These are phyloP conservation scores for Trypanosoma theileri DNA, from an alignment of 208 protist species.

Conservation along the genomic window DNA sequence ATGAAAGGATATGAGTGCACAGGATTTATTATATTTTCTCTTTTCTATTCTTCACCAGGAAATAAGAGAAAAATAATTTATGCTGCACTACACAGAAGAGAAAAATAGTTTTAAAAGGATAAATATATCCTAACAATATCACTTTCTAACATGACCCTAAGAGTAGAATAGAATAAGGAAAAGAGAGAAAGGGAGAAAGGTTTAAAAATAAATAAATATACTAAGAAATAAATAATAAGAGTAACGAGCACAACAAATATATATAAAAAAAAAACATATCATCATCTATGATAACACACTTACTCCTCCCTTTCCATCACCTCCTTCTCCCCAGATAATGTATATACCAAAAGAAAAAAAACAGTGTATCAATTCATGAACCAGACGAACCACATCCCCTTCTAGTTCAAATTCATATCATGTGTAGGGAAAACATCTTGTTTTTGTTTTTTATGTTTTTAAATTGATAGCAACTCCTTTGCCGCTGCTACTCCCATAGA, in stretches of 20 bases:
- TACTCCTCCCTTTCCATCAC: too few relatives aligned
- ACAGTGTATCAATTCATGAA: too few relatives aligned
- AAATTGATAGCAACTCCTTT: conserved; percentile 22
- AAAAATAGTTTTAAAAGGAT: too few relatives aligned
- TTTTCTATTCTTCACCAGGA: background rate
- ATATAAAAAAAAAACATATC: background rate
- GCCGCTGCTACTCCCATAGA: conserved; percentile 48
- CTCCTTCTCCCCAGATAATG: too few relatives aligned
- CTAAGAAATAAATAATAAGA: too few relatives aligned
- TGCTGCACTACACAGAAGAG: too few relatives aligned
- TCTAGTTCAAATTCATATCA: background rate
- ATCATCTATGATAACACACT: too few relatives aligned
- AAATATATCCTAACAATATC: too few relatives aligned
- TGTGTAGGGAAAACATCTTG: background rate
- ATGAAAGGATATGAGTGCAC: background rate
- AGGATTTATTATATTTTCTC: background rate
- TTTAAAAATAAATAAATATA: too few relatives aligned
- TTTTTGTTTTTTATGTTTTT: conserved; percentile 8
- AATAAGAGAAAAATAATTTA: background rate
- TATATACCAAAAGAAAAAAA: too few relatives aligned
- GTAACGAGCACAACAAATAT: background rate
- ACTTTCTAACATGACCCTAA: background rate
- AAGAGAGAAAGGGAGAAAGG: conserved; percentile 6
- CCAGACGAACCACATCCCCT: background rate
- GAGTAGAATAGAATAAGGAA: background rate